These are phyloP conservation scores for Malassezia globosa DNA, from an alignment of 1,284 basidiomycete species.

Conservation along the genomic window DNA sequence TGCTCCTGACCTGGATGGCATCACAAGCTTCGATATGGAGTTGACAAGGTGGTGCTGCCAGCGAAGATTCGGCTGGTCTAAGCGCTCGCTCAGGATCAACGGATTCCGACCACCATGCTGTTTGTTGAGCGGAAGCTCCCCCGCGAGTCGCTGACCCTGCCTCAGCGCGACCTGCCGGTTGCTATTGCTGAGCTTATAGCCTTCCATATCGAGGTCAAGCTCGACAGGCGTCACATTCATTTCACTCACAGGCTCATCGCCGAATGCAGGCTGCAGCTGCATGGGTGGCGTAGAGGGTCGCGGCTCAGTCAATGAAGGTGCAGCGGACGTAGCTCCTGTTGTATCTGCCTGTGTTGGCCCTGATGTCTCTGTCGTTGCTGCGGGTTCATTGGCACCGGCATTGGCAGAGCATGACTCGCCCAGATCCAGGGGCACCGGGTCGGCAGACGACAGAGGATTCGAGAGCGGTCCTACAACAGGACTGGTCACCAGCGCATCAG, in stretches of 20 bases:
- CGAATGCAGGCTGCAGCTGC: constrained; percentile 3
- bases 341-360: constrained; percentile 11
- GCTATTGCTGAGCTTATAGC: constrained; percentile 43
- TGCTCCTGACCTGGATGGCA: not conserved
- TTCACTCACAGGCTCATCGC: too few relatives aligned
- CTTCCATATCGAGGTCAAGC: constrained; percentile 39
- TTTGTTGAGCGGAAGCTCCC: constrained; percentile 37
- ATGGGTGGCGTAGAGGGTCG: too few relatives aligned
- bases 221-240: not conserved
- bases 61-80: constrained; percentile 15
- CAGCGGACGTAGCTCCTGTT: not conserved
- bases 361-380: constrained; percentile 14
- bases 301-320: too few relatives aligned
- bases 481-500: constrained; percentile 83
- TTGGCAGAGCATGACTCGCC: constrained; percentile 14
- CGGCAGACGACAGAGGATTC: constrained; percentile 1
- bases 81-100: constrained; percentile 15
- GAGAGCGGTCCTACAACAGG: constrained; percentile 51
- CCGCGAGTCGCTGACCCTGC: constrained; percentile 38
- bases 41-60: constrained; percentile 12
- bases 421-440: constrained; percentile 34
- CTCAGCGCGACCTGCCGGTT: constrained; percentile 34
- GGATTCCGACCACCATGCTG: constrained; percentile 37
- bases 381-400: not conserved
- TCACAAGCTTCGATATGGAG: not conserved